Percentiles rank a stretch among this genome's conserved stretches.
Conservation (phyloP, 805 yeast species). For the Dipodascus albidus region DNA sequence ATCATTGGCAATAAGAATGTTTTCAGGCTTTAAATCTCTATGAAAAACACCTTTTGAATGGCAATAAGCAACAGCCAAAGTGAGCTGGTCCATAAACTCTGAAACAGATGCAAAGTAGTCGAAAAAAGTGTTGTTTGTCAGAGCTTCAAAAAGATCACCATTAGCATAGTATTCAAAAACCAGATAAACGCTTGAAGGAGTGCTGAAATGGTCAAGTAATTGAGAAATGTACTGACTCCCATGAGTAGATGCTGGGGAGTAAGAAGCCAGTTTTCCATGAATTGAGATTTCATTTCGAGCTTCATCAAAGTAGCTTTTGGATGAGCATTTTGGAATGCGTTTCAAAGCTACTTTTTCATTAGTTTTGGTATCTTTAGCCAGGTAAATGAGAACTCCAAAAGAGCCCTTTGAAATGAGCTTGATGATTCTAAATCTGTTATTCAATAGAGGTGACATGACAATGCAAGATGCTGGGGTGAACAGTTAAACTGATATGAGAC, state of each 20-base stretch:
- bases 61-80: conserved; percentile 57
- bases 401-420: conserved; percentile 72
- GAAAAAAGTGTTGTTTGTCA: conserved; percentile 52
- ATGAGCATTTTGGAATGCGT: conserved; percentile 34
- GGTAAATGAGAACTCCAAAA: conserved; percentile 73
- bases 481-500: neutral
- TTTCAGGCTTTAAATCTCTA: conserved; percentile 71
- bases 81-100: conserved; percentile 52
- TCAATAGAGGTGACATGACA: conserved; percentile 28
- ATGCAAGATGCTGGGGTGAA: neutral
- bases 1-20: conserved; percentile 64
- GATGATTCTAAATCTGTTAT: conserved; percentile 53
- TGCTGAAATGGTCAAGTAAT: conserved; percentile 60
- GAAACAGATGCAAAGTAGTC: conserved; percentile 26
- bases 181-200: conserved; percentile 41
- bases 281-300: conserved; percentile 47
- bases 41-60: conserved; percentile 73
- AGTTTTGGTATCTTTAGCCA: conserved; percentile 56
- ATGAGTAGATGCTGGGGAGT: conserved; percentile 10
- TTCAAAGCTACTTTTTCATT: conserved; percentile 69
- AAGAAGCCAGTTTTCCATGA: conserved; percentile 55
- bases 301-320: conserved; percentile 10
- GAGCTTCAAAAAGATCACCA: conserved; percentile 79
- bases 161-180: conserved; percentile 79
- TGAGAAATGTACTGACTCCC: conserved; percentile 65